phyloP scores from a whole-genome alignment of 352 stramenopile species.

The Globisporangium solare region DNA sequence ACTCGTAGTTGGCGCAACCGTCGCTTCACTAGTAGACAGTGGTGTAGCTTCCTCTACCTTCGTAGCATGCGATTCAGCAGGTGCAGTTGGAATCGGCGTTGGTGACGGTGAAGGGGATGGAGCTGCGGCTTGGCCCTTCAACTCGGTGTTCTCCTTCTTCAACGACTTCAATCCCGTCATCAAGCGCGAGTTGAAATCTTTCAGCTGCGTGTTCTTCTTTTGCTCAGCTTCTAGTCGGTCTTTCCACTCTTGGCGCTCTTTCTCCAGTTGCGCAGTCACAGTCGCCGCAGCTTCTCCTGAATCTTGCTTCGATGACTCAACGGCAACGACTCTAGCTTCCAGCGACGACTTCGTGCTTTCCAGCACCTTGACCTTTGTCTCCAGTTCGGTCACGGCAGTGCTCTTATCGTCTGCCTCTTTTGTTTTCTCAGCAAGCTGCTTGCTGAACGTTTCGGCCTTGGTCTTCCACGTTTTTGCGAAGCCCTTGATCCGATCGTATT shows the following conservation, averaged over 20 bases:
- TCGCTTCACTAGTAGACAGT: conserved; percentile 1
- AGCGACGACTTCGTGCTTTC: conserved; percentile 38
- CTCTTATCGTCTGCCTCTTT: conserved; percentile 55
- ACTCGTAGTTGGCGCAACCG: conserved; percentile 1
- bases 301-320: conserved; percentile 37
- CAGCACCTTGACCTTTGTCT: conserved; percentile 34
- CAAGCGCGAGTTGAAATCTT: conserved; percentile 68
- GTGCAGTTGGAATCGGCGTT: not conserved
- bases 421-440: conserved; percentile 63
- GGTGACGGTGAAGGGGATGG: conserved; percentile 4
- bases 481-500: conserved; percentile 76
- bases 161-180: conserved; percentile 64
- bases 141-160: conserved; percentile 73
- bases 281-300: conserved; percentile 23
- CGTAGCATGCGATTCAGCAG: not conserved
- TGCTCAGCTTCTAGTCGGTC: conserved; percentile 56
- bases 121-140: conserved; percentile 45
- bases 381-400: conserved; percentile 25
- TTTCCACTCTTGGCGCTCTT: conserved; percentile 53
- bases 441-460: conserved; percentile 60
- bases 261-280: conserved; percentile 32
- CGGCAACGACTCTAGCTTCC: conserved; percentile 36
- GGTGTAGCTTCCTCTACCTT: conserved; percentile 7
- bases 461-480: conserved; percentile 84
- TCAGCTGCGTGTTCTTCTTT: conserved; percentile 63